phyloP scores from a whole-genome alignment of 441 rosid species.

The Mallotus repandus region DNA sequence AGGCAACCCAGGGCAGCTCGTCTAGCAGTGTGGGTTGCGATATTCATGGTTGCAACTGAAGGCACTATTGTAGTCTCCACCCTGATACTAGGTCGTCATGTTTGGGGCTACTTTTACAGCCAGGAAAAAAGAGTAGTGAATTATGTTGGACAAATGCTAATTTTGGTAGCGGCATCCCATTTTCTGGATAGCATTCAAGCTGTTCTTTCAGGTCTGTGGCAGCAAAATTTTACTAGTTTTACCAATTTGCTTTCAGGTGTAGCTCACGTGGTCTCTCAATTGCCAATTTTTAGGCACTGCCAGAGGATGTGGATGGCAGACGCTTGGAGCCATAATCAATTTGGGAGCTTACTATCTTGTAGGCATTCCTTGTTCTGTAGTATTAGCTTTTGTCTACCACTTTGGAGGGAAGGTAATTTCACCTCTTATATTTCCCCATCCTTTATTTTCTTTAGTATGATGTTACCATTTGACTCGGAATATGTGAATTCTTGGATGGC shows the following conservation, averaged over 20 bases:
- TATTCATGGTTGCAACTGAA: conserved; percentile 11
- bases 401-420: conserved; percentile 26
- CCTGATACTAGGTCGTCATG: conserved; percentile 23
- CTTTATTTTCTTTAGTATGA: too few species aligned
- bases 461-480: too few species aligned
- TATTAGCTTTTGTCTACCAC: conserved; percentile 26
- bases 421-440: neutral
- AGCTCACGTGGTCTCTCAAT: neutral
- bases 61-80: conserved; percentile 10
- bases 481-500: neutral
- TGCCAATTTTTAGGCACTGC: conserved; percentile 13
- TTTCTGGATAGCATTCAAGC: conserved; percentile 30
- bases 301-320: conserved; percentile 36
- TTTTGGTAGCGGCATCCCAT: conserved; percentile 22
- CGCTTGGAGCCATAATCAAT: conserved; percentile 26
- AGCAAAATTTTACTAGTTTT: neutral
- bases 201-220: conserved; percentile 31
- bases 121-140: conserved; percentile 24
- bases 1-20: conserved; percentile 21
- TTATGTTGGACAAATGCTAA: conserved; percentile 29
- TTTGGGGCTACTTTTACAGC: conserved; percentile 32
- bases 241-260: neutral
- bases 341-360: conserved; percentile 31
- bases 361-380: conserved; percentile 27
- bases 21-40: conserved; percentile 14